Conservation (phyloP, 202 grass and related monocot genomes). For the Brachypodium distachyon region DNA sequence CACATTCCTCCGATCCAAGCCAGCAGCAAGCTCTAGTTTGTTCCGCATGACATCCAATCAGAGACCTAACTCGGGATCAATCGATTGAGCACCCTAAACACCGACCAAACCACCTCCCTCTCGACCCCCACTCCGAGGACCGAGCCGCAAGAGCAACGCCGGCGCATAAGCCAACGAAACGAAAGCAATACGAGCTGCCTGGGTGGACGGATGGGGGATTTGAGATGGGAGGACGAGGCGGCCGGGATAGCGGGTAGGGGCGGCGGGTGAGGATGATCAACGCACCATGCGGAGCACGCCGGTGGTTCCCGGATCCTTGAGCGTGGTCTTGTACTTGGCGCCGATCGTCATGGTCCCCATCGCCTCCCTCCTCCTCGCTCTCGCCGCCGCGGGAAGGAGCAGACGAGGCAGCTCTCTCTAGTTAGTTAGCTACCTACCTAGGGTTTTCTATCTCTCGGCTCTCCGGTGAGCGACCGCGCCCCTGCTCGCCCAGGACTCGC, state of each 20-base stretch:
- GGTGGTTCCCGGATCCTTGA: slow-evolving; percentile 60
- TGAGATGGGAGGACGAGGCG: neutral
- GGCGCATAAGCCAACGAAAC: neutral
- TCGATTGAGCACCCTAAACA: neutral
- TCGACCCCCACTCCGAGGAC: neutral
- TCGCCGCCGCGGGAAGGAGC: neutral
- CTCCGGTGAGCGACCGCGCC: no score
- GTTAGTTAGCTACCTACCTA: neutral
- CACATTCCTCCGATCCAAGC: neutral
- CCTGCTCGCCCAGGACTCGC: neutral
- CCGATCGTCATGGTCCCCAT: slow-evolving; percentile 60
- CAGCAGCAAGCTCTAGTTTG: neutral
- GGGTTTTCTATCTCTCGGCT: no score
- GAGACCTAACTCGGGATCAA: neutral
- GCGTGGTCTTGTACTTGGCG: slow-evolving; percentile 73
- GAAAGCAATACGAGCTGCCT: neutral
- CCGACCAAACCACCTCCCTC: neutral
- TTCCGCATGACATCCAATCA: neutral
- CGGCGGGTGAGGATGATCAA: neutral
- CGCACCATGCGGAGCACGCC: slow-evolving; percentile 87
- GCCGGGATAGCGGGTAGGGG: neutral
- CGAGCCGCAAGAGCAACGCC: neutral
- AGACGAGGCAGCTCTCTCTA: neutral
- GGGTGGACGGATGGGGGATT: neutral
- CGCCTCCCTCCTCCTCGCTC: neutral